Conservation (phyloP, 73 alveolate genomes). For the Paramecium caudatum region DNA sequence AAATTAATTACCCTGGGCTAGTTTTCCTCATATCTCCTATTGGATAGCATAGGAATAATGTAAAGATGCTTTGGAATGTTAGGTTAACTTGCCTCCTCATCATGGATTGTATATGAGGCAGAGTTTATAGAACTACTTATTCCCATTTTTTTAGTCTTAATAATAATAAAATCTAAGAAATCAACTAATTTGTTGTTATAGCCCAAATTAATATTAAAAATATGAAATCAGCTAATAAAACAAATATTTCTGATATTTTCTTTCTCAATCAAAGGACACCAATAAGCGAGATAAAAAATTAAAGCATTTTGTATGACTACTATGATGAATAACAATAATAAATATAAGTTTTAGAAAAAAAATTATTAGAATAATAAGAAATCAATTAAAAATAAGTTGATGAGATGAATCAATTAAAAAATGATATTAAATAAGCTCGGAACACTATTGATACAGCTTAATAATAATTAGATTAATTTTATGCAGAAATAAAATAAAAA, state of each 20-base stretch:
- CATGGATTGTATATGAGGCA: too few species aligned
- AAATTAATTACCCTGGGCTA: too few species aligned
- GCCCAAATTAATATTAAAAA: too few species aligned
- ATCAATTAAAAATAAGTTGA: slow-evolving; percentile 21
- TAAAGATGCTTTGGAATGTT: too few species aligned
- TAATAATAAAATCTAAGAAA: too few species aligned
- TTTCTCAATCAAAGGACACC: slow-evolving; percentile 27
- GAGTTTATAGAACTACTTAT: too few species aligned
- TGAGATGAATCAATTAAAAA: background rate
- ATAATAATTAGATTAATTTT: slow-evolving; percentile 15
- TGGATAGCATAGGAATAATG: too few species aligned
- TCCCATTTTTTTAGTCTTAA: too few species aligned
- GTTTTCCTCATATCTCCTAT: too few species aligned
- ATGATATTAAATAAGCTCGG: background rate
- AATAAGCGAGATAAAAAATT: slow-evolving; percentile 14
- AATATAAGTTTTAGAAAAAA: slow-evolving; percentile 1
- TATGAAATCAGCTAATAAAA: background rate
- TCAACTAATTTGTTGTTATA: too few species aligned
- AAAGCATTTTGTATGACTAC: background rate
- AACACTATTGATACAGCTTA: background rate
- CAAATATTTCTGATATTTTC: background rate
- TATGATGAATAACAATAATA: background rate
- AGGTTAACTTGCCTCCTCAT: too few species aligned
- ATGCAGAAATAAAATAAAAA: slow-evolving; percentile 6
- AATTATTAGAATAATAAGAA: slow-evolving; percentile 15